Conservation (phyloP, 805 yeast genomes). For the Groenewaldozyma salmanticensis region DNA sequence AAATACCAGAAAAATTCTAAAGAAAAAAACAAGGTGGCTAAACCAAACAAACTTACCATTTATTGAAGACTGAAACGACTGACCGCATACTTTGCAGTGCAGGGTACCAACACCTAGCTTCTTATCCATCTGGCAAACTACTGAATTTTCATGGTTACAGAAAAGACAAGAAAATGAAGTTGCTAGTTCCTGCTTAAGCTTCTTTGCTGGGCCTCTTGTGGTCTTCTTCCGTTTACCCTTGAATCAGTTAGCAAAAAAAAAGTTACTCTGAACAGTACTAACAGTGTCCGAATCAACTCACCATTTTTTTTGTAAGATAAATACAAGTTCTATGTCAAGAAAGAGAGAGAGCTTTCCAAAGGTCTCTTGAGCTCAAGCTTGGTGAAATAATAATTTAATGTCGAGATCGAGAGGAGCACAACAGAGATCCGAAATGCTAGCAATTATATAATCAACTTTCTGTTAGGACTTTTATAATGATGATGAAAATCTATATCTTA, state of each 20-base stretch:
- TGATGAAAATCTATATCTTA: no score
- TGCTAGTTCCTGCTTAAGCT: constrained; percentile 68
- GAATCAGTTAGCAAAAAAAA: not conserved
- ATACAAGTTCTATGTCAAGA: no score
- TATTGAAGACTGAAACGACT: constrained; percentile 79
- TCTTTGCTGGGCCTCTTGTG: constrained; percentile 70
- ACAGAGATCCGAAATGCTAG: no score
- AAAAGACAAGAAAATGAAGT: constrained; percentile 82
- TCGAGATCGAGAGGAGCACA: no score
- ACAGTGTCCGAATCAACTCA: not conserved
- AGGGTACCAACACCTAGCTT: constrained; percentile 74
- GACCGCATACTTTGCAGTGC: constrained; percentile 90
- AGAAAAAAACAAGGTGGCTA: constrained; percentile 1
- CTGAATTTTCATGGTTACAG: constrained; percentile 92
- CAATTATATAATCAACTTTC: no score
- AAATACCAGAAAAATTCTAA: not conserved
- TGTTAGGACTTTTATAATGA: no score
- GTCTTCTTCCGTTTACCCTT: constrained; percentile 80
- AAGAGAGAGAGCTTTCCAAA: not conserved
- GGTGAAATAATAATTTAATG: not conserved
- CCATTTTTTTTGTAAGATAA: not conserved
- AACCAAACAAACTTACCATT: constrained; percentile 33
- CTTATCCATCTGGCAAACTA: constrained; percentile 79
- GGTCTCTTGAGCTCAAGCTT: not conserved
- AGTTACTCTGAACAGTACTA: not conserved